Evolutionary conservation across 306 rosid species (phyloP), one percentile per base, ranked within the genome.

Genomic region (Dryas alaskensis): DNA sequence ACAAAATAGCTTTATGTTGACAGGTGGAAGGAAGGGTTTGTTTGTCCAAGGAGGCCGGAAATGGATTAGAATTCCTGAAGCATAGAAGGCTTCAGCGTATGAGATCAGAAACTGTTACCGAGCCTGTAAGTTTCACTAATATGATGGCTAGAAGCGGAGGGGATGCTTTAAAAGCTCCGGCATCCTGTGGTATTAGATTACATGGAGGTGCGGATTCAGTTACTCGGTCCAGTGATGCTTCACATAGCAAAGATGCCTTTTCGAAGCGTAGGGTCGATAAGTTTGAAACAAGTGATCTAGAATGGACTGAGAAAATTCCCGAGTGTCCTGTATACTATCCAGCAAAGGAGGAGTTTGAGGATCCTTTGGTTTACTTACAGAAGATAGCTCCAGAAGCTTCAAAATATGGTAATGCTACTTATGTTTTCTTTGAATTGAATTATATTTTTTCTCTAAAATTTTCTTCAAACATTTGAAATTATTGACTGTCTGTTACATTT

Each of bases 331-430:
- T 92, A 31, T 95, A 90, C 75, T 81, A 76, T 78, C 99, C 99
- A 22, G 86, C 98, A 49, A 88, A 81, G 80, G 97, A 92, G 53
- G 99, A 95, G 76, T 95, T 95, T 71, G 93, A 87, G 79, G 97
- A 95, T 79, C 99, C 99, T 79, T 81, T 92, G 84, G 78, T 86
- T 81, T 95, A 90, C 70, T 82, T 95, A 87, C 98, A 95, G 83
- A 95, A 88, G 84, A 92, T 95, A 75, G 89, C 98, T 46, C 97
- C 97, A 52, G 98, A 92, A 84, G 99, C 99, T 67, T 88, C 98
- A 47, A 92, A 80, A 88, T 90, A 88, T 81, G 99, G 99, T 95
- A 86, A 73, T 80, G 16, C 45, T 43, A 58, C 62, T 78, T 44
- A 9, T 22, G 39, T 47, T 48, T 44, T 69, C 27, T 79, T 52